Conservation (phyloP, 1,139 yeast genomes). For the Protomyces macrosporus region DNA sequence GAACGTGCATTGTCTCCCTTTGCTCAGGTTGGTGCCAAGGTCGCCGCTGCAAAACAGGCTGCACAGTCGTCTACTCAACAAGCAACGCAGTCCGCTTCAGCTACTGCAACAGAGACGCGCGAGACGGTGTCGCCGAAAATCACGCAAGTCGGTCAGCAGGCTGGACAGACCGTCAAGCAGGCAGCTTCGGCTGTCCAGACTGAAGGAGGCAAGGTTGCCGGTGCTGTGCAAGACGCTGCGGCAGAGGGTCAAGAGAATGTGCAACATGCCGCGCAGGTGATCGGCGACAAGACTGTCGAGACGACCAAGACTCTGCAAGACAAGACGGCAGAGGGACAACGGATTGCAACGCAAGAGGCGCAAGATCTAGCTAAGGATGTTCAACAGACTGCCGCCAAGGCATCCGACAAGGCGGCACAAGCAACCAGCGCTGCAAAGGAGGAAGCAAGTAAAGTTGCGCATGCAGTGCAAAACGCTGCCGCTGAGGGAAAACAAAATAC, state of each 20-base stretch:
- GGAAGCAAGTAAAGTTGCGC: too few species aligned
- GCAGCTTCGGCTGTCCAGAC: too few species aligned
- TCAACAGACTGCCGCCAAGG: neutral
- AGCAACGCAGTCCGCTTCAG: too few species aligned
- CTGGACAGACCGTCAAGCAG: too few species aligned
- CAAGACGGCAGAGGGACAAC: neutral
- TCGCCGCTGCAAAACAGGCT: too few species aligned
- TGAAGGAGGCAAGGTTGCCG: neutral
- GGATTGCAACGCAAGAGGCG: conserved; percentile 1
- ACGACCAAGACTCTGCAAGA: neutral
- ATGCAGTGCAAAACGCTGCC: neutral
- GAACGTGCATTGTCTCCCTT: too few species aligned
- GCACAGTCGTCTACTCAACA: too few species aligned
- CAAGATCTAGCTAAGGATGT: neutral
- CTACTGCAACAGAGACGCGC: neutral
- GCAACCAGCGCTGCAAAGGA: neutral
- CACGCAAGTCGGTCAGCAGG: neutral
- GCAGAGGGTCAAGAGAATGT: neutral
- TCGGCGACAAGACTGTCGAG: neutral
- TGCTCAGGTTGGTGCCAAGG: too few species aligned
- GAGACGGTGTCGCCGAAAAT: neutral
- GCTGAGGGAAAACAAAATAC: neutral
- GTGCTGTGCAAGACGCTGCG: neutral
- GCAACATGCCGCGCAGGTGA: neutral
- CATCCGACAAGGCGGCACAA: neutral